A percentile compares a stretch with the other conserved stretches of the same genome.
Conservation (phyloP, 2,329 filamentous ascomycete genomes). For the Trichoderma afroharzianum region DNA sequence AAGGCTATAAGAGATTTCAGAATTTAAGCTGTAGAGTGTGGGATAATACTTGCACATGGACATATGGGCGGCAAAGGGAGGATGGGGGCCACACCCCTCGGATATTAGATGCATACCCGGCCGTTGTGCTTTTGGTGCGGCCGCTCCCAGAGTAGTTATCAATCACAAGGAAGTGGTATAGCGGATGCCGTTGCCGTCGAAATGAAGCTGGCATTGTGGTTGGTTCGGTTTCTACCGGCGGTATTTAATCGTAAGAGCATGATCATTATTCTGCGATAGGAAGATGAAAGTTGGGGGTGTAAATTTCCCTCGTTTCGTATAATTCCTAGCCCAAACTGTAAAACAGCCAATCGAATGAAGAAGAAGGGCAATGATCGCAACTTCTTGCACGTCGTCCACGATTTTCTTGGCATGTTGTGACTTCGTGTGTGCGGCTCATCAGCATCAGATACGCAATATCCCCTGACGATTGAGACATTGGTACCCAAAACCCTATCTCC, state of each 20-base stretch:
- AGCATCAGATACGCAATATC: neutral
- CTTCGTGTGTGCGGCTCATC: neutral
- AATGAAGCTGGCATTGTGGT: neutral
- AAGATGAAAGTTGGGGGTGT: neutral
- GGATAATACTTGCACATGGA: neutral
- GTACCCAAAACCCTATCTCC: neutral
- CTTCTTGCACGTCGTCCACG: neutral
- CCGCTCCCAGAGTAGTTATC: neutral
- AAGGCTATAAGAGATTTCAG: rapidly evolving
- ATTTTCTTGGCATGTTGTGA: neutral
- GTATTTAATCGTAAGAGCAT: neutral
- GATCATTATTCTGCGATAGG: neutral
- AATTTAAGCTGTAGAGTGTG: neutral
- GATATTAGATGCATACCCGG: neutral
- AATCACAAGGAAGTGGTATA: neutral
- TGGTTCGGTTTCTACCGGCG: neutral
- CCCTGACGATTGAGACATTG: neutral
- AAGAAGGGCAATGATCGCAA: neutral
- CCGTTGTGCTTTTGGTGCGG: neutral
- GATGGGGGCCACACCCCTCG: neutral
- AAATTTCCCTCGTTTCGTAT: neutral
- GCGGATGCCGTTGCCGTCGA: neutral
- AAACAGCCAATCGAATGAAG: neutral
- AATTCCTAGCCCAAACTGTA: too few species aligned
- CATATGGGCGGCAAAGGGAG: neutral